Evolutionary conservation across 1,139 yeast genomes (phyloP), one percentile per base, ranked within the genome.

Genomic region (Pichia kudriavzevii): DNA sequence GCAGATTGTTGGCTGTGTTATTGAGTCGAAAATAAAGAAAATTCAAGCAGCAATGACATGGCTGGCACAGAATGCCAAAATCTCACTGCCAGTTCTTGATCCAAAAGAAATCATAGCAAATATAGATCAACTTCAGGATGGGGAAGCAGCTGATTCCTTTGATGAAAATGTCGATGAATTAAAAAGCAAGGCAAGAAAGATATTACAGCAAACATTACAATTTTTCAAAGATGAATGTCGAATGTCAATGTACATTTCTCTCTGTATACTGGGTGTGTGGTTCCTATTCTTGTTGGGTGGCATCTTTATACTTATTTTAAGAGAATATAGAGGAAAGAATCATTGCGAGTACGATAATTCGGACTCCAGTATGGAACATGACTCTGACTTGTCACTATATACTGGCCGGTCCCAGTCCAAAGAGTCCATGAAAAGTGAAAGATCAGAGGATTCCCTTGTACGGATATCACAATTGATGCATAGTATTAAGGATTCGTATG

Each of bases 21-120:
- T 91, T 27, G 93, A 87, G 11, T 65, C 79, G 36, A 91, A 88
- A 52, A 55, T 88, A 6, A 64, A 66, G 4, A 66, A 68, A 22
- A 61, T 87, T 1, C 82, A 82, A 45, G 53, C 67, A 17, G 97
- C 94, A 0, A 56, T 88, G 35, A 69, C 77, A 1, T 91, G 97
- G 97, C 61, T 88, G 3, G 67, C 80, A 47, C 63, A 76, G 22
- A 66, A 82, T 45, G 67, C 88, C 3, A 63, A 72, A 12, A 60
- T 88, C 2, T 44, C 61, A 0, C 52, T 88, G 1, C 95, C 96
- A 0, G 49, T 65, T 22, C 56, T 75, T 8, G 56, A 63, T 36
- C 53, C 57, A 2, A 44, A 55, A 2, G 58, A 56, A 9, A 40
- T 64, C 2, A 24, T 47, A 6, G 33, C 42, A 28, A 25, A 36